Base-by-base conservation (phyloP, 2,329 filamentous ascomycete species). In the Penicillium palitans region DNA sequence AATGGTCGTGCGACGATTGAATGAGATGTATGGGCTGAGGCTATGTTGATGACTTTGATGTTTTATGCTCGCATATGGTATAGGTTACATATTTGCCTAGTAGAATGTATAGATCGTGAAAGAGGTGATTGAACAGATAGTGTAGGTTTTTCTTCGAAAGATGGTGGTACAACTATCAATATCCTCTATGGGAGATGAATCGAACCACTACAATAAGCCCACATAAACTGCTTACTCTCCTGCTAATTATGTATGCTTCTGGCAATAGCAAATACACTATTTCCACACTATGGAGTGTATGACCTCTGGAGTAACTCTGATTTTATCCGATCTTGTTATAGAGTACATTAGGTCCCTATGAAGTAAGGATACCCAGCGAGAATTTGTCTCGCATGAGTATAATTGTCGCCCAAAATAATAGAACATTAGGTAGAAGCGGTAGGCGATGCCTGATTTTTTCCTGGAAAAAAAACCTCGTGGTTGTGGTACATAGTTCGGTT, bases 1-100 rank as follows among this genome's bases (percentile, higher is more conserved):
- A 37, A 62, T 39, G 52, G 49, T 6, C 57, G 41, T 15, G 17
- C 15, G 12, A 58, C 45, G 24, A 68, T 66, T 52, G 67, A 68
- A 44, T 68, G 40, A 63, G 42, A 17, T 15, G 5, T n/a, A 13
- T 17, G 35, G 13, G 27, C n/a, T 2, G 10, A 13, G 35, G 25
- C 13, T 24, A 0, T 35, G 19, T 51, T 39, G n/a, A 31, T 37
- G 13, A 24, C 25, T 15, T 33, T 48, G 8, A 17, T n/a, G 25
- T n/a, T 24, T n/a, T 29, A n/a, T 40, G 5, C 17, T 39, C 6
- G 10, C 17, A 29, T 17, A 47, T 46, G 17, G 39, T 37, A 9
- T 25, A 46, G 3, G 1, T 27, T 10, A 10, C 46, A n/a, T 13
- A 48, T n/a, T 33, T 37, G 19, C 7, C 17, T 24, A 19, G 12